These are phyloP conservation scores for Vanrija sp. DNA, from an alignment of 1,284 basidiomycete genomes.

Conservation along the genomic window DNA sequence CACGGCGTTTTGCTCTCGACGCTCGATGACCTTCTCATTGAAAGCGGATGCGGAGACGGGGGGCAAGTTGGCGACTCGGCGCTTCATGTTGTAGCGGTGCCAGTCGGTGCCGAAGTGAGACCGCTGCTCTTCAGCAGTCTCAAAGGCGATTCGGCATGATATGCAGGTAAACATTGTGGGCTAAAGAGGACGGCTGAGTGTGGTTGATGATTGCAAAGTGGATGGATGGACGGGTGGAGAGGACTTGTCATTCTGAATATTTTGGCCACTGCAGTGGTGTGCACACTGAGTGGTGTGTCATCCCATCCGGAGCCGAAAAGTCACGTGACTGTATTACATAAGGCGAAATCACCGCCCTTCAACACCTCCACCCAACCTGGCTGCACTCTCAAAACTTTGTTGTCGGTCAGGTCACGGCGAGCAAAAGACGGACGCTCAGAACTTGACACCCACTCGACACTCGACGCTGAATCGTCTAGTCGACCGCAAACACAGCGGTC, in stretches of 20 bases:
- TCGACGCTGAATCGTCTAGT: no score
- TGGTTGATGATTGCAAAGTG: background rate
- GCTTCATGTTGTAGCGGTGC: constrained; percentile 98
- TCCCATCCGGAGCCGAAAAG: no score
- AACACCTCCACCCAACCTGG: no score
- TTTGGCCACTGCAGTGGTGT: no score
- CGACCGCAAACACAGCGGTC: no score
- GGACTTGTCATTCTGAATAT: background rate
- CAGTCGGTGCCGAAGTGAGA: constrained; percentile 89
- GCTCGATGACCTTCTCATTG: constrained; percentile 84
- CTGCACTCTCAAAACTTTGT: no score
- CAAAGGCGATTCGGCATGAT: constrained; percentile 87
- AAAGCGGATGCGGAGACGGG: constrained; percentile 77
- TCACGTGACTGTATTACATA: no score
- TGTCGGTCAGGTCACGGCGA: no score
- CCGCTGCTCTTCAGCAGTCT: constrained; percentile 79
- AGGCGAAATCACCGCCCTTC: no score
- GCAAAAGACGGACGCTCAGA: no score
- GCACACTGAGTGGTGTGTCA: no score
- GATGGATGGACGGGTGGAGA: background rate
- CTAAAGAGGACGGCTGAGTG: background rate
- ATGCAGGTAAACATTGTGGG: constrained; percentile 73
- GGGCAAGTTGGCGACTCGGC: constrained; percentile 83
- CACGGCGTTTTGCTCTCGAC: constrained; percentile 67
- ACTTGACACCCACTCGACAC: no score